phyloP scores from a whole-genome alignment of 129 eudicot genomes.

The Lactuca saligna region DNA sequence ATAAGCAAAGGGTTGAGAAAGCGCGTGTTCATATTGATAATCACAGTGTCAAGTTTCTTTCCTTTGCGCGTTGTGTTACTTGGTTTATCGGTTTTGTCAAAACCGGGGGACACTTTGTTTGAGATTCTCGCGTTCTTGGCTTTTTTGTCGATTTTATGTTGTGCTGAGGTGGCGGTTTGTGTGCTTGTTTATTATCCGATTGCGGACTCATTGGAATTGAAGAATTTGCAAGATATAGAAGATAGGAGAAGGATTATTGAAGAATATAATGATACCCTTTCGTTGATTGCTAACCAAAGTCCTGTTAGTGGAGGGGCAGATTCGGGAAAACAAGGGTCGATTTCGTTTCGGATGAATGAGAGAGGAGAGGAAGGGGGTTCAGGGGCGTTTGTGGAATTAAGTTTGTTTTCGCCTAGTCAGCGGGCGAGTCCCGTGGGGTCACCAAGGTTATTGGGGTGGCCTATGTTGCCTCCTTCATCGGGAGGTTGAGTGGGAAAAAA shows the following conservation, averaged over 20 bases:
- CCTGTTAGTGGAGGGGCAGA: constrained; percentile 30
- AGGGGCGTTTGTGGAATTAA: constrained; percentile 64
- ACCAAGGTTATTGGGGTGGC: constrained; percentile 60
- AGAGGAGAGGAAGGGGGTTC: constrained; percentile 35
- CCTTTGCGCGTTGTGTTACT: constrained; percentile 70
- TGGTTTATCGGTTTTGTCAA: constrained; percentile 66
- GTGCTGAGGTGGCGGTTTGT: constrained; percentile 68
- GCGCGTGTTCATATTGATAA: constrained; percentile 64
- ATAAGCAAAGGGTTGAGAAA: constrained; percentile 82
- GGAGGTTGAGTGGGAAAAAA: constrained; percentile 17
- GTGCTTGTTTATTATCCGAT: constrained; percentile 82
- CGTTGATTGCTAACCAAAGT: constrained; percentile 72
- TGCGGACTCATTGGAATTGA: constrained; percentile 79
- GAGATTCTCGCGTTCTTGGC: constrained; percentile 71
- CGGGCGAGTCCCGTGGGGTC: constrained; percentile 56
- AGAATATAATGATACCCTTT: constrained; percentile 57
- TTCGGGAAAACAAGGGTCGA: constrained; percentile 68
- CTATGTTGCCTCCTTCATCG: constrained; percentile 48
- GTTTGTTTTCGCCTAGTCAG: constrained; percentile 59
- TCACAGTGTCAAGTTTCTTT: constrained; percentile 58
- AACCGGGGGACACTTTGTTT: constrained; percentile 51
- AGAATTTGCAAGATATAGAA: constrained; percentile 58
- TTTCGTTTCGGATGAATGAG: constrained; percentile 63
- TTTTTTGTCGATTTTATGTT: constrained; percentile 70
- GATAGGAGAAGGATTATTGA: constrained; percentile 58